These are phyloP conservation scores for Gaeumannomyces sp. DNA, from an alignment of 2,329 filamentous ascomycete species.

Conservation along the genomic window DNA sequence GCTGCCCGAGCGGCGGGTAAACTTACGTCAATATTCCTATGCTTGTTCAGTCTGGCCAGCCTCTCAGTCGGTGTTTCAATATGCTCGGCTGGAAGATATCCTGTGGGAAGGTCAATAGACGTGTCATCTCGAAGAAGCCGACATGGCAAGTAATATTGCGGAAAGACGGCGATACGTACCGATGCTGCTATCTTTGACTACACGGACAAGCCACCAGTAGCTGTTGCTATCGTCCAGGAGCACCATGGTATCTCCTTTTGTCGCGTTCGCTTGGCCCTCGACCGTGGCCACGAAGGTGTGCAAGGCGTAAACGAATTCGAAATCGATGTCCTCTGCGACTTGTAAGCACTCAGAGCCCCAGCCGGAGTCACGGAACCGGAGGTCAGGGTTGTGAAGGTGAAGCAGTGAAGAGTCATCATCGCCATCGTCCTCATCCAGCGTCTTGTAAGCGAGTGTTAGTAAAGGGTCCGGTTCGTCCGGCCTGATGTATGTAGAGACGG, in stretches of 20 bases:
- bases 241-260: slow-evolving; percentile 98
- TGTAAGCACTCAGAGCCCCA: slow-evolving; percentile 83
- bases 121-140: neutral
- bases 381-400: slow-evolving; percentile 44
- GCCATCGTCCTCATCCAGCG: slow-evolving; percentile 24
- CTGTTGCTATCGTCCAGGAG: slow-evolving; percentile 97
- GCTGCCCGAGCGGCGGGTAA: neutral
- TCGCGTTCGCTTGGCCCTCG: slow-evolving; percentile 95
- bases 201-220: slow-evolving; percentile 98
- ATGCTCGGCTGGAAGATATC: slow-evolving; percentile 93
- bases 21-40: slow-evolving; percentile 92
- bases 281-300: slow-evolving; percentile 98
- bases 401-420: slow-evolving; percentile 31
- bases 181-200: slow-evolving; percentile 97
- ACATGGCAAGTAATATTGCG: neutral
- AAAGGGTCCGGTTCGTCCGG: neutral
- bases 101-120: slow-evolving; percentile 36
- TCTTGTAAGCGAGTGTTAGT: slow-evolving; percentile 10
- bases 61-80: slow-evolving; percentile 97
- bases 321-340: slow-evolving; percentile 96
- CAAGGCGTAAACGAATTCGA: slow-evolving; percentile 97
- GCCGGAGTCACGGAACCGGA: slow-evolving; percentile 62
- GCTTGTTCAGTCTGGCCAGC: slow-evolving; percentile 89
- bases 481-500: neutral
- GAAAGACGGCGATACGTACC: slow-evolving; percentile 33